A percentile compares a stretch with the other conserved stretches of the same genome.
These are phyloP conservation scores for Mycena kentingensis DNA, from an alignment of 768 basidiomycete genomes.

Conservation along the genomic window DNA sequence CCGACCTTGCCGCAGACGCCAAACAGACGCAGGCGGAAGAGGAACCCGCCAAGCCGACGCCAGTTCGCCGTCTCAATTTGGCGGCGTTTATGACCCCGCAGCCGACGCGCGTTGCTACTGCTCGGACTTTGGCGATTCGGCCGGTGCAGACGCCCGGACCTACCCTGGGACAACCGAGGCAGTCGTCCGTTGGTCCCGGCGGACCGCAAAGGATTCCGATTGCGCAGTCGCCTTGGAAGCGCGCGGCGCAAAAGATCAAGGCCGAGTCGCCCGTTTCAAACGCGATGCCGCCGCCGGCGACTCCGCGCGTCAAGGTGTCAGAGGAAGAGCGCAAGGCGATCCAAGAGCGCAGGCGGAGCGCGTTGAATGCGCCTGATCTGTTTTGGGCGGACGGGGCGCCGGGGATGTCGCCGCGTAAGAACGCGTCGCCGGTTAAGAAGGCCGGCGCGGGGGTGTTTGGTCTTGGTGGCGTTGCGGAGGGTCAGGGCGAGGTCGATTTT, in stretches of 20 bases:
- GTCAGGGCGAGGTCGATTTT: conserved; percentile 22
- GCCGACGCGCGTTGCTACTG: conserved; percentile 2
- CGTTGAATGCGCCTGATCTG: conserved; percentile 21
- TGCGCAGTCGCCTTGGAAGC: conserved; percentile 22
- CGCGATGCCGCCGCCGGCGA: conserved; percentile 40
- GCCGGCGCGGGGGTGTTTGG: conserved; percentile 8
- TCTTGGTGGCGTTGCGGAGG: neutral
- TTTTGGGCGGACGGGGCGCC: conserved; percentile 16
- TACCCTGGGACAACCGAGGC: too few relatives aligned
- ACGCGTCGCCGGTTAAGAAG: neutral
- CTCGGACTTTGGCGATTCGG: neutral
- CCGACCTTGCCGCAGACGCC: conserved; percentile 4
- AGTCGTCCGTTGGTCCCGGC: conserved; percentile 19
- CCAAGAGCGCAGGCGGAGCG: conserved; percentile 30
- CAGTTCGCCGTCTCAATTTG: conserved; percentile 4
- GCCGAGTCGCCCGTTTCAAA: conserved; percentile 35
- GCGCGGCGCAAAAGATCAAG: conserved; percentile 32
- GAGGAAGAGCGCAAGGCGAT: conserved; percentile 15
- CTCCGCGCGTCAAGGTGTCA: conserved; percentile 32
- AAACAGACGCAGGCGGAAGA: neutral
- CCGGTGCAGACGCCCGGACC: neutral
- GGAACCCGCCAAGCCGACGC: neutral
- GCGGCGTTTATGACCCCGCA: conserved; percentile 22
- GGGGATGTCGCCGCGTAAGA: conserved; percentile 20
- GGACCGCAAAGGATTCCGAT: conserved; percentile 17